Percentiles rank a stretch among this genome's conserved stretches.
These are phyloP conservation scores for Cyberlindnera nakhonratchasimensis DNA, from an alignment of 805 yeast genomes.

Conservation along the genomic window DNA sequence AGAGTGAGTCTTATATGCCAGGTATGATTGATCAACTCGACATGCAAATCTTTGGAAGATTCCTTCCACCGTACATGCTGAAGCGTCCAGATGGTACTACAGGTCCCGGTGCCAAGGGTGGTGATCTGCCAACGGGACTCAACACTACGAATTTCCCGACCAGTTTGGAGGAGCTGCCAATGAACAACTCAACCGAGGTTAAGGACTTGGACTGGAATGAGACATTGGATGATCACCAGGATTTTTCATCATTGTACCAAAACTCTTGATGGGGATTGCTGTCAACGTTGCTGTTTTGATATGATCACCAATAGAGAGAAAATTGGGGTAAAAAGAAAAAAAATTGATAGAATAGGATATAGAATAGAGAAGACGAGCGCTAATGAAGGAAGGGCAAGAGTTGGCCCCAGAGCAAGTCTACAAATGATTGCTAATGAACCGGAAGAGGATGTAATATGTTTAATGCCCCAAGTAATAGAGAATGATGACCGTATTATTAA, in stretches of 20 bases:
- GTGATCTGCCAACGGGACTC: conserved; percentile 28
- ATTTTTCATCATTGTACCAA: conserved; percentile 5
- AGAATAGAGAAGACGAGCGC: too few relatives aligned
- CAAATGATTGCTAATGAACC: too few relatives aligned
- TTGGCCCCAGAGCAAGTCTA: too few relatives aligned
- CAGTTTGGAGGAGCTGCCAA: conserved; percentile 22
- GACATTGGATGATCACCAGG: conserved; percentile 2
- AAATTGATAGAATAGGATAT: too few relatives aligned
- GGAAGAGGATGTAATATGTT: not conserved
- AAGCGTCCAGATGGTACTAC: conserved; percentile 27
- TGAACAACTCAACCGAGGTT: conserved; percentile 7
- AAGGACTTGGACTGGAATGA: conserved; percentile 2
- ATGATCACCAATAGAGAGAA: too few relatives aligned
- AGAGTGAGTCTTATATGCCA: conserved; percentile 49
- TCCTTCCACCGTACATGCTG: conserved; percentile 82
- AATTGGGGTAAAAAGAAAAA: too few relatives aligned
- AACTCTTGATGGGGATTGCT: not conserved
- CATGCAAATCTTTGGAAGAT: conserved; percentile 78
- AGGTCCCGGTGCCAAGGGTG: conserved; percentile 30
- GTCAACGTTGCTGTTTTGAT: too few relatives aligned
- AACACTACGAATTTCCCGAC: conserved; percentile 25
- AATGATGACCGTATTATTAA: not conserved
- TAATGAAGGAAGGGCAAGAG: too few relatives aligned
- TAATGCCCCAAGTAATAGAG: not conserved
- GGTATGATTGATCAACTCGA: conserved; percentile 85